Evolutionary conservation across 2,329 filamentous ascomycete genomes (phyloP).

Genomic region (Myriosclerotinia curreyana): DNA sequence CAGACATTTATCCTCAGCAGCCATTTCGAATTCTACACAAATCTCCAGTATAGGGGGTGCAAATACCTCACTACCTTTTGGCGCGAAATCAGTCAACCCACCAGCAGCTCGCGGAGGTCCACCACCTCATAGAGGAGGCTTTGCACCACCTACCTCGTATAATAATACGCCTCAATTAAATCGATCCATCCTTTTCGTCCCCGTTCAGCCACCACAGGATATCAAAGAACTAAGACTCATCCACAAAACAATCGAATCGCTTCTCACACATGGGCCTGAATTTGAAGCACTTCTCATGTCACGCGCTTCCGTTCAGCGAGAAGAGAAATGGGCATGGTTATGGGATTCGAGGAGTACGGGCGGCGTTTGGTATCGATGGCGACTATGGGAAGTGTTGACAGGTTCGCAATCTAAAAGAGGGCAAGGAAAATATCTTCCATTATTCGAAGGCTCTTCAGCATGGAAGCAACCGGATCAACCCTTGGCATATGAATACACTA

Average conservation of each 20-base stretch:
- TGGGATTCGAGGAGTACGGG: slow-evolving; percentile 79
- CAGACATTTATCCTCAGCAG: slow-evolving; percentile 75
- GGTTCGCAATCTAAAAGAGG: slow-evolving; percentile 50
- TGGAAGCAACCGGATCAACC: slow-evolving; percentile 74
- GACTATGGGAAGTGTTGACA: slow-evolving; percentile 82
- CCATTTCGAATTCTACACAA: slow-evolving; percentile 54
- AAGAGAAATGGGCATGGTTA: slow-evolving; percentile 91
- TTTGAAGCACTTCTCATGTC: slow-evolving; percentile 94
- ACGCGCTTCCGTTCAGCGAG: slow-evolving; percentile 73
- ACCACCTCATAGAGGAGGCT: slow-evolving; percentile 55
- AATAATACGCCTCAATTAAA: slow-evolving; percentile 41
- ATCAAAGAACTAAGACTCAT: slow-evolving; percentile 78
- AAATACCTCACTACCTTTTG: slow-evolving; percentile 64
- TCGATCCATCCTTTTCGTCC: slow-evolving; percentile 59
- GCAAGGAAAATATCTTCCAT: slow-evolving; percentile 54
- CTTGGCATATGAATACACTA: slow-evolving; percentile 78
- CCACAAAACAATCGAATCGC: slow-evolving; percentile 78
- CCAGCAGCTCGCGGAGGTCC: slow-evolving; percentile 47
- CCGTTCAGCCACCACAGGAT: slow-evolving; percentile 72
- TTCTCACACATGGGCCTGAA: slow-evolving; percentile 77
- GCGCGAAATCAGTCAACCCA: slow-evolving; percentile 62
- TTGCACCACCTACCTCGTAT: slow-evolving; percentile 76
- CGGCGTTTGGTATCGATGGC: slow-evolving; percentile 90
- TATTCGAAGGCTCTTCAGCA: slow-evolving; percentile 73
- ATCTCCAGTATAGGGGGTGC: slow-evolving; percentile 42